phyloP scores from a whole-genome alignment of 108 stramenopile species.

The Conticribra guillardii region DNA sequence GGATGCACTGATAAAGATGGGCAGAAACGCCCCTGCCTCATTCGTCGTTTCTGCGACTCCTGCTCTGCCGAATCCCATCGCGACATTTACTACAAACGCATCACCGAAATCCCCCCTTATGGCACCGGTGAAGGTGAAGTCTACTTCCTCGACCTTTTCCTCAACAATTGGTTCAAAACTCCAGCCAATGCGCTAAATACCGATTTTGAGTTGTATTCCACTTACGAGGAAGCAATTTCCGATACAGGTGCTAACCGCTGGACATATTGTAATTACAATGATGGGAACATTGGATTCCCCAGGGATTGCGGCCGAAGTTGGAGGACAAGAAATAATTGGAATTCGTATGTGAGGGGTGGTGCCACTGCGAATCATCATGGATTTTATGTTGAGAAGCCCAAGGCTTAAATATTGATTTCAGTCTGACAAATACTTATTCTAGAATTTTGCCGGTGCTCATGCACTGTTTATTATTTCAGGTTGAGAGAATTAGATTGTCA shows the following conservation, averaged over 20 bases:
- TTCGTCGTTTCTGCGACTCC: conserved; percentile 29
- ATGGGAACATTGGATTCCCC: conserved; percentile 33
- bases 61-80: conserved; percentile 27
- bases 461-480: no score
- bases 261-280: conserved; percentile 41
- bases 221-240: conserved; percentile 40
- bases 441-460: neutral
- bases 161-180: conserved; percentile 39
- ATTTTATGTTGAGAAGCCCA: conserved; percentile 34
- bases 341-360: conserved; percentile 20
- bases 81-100: conserved; percentile 51
- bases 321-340: conserved; percentile 15
- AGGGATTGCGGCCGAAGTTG: conserved; percentile 21
- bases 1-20: conserved; percentile 2
- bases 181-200: conserved; percentile 9
- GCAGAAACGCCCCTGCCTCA: conserved; percentile 16
- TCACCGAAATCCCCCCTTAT: conserved; percentile 13
- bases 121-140: conserved; percentile 13
- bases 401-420: neutral
- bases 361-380: conserved; percentile 30
- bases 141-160: conserved; percentile 39
- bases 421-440: neutral
- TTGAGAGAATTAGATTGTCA: no score
- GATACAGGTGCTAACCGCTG: conserved; percentile 30
- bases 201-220: conserved; percentile 46